Evolutionary conservation across 208 protist genomes (phyloP).

Genomic region (Angomonas ambiguus): DNA sequence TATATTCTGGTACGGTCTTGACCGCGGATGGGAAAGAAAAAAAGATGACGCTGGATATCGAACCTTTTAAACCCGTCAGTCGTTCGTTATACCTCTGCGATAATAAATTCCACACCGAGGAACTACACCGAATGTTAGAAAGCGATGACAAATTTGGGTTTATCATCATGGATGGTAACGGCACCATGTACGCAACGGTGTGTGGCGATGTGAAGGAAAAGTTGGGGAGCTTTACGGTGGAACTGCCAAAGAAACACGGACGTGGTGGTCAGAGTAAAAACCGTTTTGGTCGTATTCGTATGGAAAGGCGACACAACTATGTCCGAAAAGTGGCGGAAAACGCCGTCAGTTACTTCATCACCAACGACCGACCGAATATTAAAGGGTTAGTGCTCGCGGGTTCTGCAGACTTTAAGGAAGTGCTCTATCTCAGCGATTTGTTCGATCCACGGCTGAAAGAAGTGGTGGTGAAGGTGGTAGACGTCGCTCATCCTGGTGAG

Average conservation of each 20-base stretch:
- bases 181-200: constrained; percentile 96
- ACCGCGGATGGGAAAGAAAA: constrained; percentile 99
- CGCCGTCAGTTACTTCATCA: constrained; percentile 97
- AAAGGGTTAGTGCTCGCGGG: constrained; percentile 98
- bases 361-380: constrained; percentile 98
- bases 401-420: constrained; percentile 99
- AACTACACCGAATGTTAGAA: constrained; percentile 97
- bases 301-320: constrained; percentile 99
- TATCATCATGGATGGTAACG: constrained; percentile 99
- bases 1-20: constrained; percentile 99
- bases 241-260: constrained; percentile 99
- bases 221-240: constrained; percentile 98
- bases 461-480: constrained; percentile 98
- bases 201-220: constrained; percentile 97
- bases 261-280: constrained; percentile 99
- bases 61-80: constrained; percentile 99
- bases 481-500: constrained; percentile 99
- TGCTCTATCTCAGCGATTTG: constrained; percentile 95
- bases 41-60: constrained; percentile 99
- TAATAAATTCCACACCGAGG: constrained; percentile 98
- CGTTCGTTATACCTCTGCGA: constrained; percentile 99
- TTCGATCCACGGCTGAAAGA: constrained; percentile 97
- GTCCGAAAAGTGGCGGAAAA: constrained; percentile 98
- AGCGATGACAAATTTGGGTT: constrained; percentile 99
- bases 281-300: constrained; percentile 99